These are phyloP conservation scores for Chalara sp. DNA, from an alignment of 2,329 filamentous ascomycete genomes.

Conservation along the genomic window DNA sequence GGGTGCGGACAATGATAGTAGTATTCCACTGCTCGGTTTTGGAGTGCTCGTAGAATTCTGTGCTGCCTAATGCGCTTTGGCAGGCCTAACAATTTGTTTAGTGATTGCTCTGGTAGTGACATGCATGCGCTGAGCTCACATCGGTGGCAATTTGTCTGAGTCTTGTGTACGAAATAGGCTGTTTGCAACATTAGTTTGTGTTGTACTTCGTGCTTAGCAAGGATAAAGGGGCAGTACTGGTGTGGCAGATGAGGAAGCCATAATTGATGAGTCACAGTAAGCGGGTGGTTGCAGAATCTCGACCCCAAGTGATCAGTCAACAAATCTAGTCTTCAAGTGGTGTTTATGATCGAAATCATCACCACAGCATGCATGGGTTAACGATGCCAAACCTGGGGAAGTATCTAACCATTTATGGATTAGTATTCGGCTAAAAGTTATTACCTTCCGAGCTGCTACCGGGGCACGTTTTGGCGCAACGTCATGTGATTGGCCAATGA, in stretches of 20 bases:
- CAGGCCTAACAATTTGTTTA: conserved; percentile 57
- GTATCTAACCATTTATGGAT: no score
- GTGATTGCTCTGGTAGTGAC: not conserved
- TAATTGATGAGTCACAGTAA: not conserved
- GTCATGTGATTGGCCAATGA: no score
- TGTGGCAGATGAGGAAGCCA: conserved; percentile 18
- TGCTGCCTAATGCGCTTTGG: conserved; percentile 65
- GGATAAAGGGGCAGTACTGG: conserved; percentile 16
- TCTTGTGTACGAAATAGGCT: conserved; percentile 71
- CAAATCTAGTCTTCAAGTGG: no score
- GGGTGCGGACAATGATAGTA: conserved; percentile 67
- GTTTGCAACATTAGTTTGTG: conserved; percentile 10
- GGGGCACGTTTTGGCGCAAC: no score
- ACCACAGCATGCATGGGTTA: no score
- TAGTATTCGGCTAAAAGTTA: no score
- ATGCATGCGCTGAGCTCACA: conserved; percentile 40
- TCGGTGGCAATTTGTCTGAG: conserved; percentile 82
- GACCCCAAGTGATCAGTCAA: no score
- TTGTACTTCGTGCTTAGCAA: not conserved
- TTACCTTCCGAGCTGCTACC: no score
- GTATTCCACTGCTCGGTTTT: conserved; percentile 87
- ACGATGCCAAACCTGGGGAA: no score
- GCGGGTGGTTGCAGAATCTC: no score
- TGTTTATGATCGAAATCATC: no score
- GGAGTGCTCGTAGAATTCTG: conserved; percentile 79